Evolutionary conservation across 345 rosid species (phyloP).

Genomic region (Eucalyptus leucophloia): DNA sequence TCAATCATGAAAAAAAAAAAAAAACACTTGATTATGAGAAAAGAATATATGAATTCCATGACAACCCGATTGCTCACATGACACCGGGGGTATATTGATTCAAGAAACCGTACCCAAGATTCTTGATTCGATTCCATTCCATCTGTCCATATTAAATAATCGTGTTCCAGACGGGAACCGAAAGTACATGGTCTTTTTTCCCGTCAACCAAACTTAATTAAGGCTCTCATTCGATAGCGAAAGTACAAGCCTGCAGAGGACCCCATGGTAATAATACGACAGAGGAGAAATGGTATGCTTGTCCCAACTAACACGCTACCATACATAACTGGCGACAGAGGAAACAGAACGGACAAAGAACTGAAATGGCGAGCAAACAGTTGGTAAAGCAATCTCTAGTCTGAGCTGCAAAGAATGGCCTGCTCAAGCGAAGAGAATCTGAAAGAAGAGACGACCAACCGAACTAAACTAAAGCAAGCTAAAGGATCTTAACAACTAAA

Average conservation of each 20-base stretch:
- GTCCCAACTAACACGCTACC: not conserved
- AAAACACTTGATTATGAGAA: not conserved
- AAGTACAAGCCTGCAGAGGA: not conserved
- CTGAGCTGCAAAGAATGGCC: not conserved
- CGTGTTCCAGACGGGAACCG: not conserved
- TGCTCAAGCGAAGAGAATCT: not conserved
- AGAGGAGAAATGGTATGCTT: not conserved
- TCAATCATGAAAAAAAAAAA: not conserved
- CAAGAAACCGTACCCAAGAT: not conserved
- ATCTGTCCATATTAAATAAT: not conserved
- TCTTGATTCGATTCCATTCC: not conserved
- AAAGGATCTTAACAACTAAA: not conserved
- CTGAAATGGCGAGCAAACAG: not conserved
- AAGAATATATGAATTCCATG: not conserved
- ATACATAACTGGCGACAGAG: not conserved
- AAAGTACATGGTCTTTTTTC: not conserved
- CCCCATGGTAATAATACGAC: not conserved
- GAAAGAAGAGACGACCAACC: not conserved
- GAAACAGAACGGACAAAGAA: not conserved
- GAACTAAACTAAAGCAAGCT: not conserved
- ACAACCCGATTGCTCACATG: not conserved
- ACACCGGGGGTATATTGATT: not conserved
- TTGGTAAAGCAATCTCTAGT: not conserved
- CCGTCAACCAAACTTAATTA: not conserved
- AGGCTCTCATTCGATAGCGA: not conserved